Conservation (phyloP, 176 grass and related monocot species). For the Phoenix dactylifera region DNA sequence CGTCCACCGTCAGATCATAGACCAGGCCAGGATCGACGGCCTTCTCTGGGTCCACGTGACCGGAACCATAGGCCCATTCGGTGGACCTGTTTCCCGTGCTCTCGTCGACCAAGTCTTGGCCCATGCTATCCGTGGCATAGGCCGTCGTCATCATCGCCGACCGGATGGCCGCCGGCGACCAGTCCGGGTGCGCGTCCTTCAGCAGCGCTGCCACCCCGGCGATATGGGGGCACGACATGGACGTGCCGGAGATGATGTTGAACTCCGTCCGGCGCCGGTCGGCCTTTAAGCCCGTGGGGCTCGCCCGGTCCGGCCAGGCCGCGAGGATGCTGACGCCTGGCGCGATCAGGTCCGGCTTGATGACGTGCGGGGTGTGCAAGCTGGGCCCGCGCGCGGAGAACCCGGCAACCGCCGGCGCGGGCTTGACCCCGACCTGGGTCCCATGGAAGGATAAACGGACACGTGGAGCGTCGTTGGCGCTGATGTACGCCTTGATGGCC, state of each 20-base stretch:
- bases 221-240: constrained; percentile 70
- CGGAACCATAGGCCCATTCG: constrained; percentile 17
- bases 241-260: constrained; percentile 56
- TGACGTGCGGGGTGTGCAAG: constrained; percentile 18
- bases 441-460: constrained; percentile 25
- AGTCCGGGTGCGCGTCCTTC: constrained; percentile 39
- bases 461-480: neutral
- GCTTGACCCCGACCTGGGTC: constrained; percentile 10
- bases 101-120: constrained; percentile 6
- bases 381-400: constrained; percentile 43
- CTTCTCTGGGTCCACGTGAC: constrained; percentile 36
- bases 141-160: constrained; percentile 50
- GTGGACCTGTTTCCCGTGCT: neutral
- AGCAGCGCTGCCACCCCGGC: constrained; percentile 45
- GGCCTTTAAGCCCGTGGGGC: constrained; percentile 8
- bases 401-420: constrained; percentile 25
- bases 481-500: constrained; percentile 13
- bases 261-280: constrained; percentile 38
- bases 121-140: constrained; percentile 15
- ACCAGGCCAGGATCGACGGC: constrained; percentile 22
- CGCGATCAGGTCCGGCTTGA: constrained; percentile 53
- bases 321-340: constrained; percentile 57
- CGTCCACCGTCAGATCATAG: constrained; percentile 8
- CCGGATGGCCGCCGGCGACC: constrained; percentile 33
- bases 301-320: constrained; percentile 17